A percentile compares a stretch with the other conserved stretches of the same genome.
Evolutionary conservation across 2,329 filamentous ascomycete species (phyloP).

Genomic region (Fusarium hostae): DNA sequence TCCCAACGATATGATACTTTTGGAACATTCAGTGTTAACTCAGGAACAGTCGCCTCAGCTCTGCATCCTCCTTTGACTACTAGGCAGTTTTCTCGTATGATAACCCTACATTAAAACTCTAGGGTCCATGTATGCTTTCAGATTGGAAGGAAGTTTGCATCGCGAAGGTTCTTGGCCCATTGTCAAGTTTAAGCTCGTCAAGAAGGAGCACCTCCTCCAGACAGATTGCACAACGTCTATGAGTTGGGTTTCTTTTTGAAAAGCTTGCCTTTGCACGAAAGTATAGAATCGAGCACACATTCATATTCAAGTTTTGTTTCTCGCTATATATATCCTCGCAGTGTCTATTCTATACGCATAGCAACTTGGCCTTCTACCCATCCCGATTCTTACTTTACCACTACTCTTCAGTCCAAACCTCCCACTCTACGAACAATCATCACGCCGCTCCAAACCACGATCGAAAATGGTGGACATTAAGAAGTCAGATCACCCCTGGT

Average conservation of each 20-base stretch:
- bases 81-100: no score
- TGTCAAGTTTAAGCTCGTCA: neutral
- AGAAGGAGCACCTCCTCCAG: neutral
- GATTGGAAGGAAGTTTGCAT: neutral
- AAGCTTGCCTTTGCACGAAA: neutral
- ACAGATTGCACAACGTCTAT: neutral
- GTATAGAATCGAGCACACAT: neutral
- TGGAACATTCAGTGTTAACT: neutral
- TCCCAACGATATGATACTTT: accelerated
- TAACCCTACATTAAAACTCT: neutral
- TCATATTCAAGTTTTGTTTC: neutral
- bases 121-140: accelerated
- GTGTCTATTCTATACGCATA: neutral
- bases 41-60: neutral
- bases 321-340: neutral
- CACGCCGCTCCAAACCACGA: neutral
- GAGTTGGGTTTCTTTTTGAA: neutral
- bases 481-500: neutral
- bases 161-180: neutral
- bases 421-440: no score
- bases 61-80: neutral
- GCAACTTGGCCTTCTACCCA: neutral
- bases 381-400: neutral
- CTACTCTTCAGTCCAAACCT: neutral
- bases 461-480: neutral